Percentiles rank a stretch among this genome's conserved stretches.
These are phyloP conservation scores for Acacia acuminata DNA, from an alignment of 306 rosid genomes.

Conservation along the genomic window DNA sequence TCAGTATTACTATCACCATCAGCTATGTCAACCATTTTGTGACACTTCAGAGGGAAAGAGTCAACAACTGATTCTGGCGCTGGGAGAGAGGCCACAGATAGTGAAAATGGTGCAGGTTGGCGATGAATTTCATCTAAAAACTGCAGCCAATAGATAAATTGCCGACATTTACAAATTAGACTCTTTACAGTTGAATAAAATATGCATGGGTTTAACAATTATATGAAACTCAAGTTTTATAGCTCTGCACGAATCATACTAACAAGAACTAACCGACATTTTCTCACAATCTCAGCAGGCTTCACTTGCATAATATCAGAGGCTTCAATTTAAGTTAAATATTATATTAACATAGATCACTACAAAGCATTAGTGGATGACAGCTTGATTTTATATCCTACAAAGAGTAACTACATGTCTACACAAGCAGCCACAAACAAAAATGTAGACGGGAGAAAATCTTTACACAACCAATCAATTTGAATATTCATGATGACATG, in stretches of 20 bases:
- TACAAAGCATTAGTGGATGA: conserved; percentile 1
- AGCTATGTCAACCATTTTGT: conserved; percentile 51
- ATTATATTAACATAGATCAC: not conserved
- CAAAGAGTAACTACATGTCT: not conserved
- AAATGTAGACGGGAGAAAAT: not conserved
- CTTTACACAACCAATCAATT: conserved; percentile 12
- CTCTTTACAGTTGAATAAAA: conserved; percentile 10
- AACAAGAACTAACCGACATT: not conserved
- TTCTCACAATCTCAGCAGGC: conserved; percentile 10
- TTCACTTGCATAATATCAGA: not conserved
- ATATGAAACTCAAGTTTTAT: conserved; percentile 11
- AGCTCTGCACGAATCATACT: conserved; percentile 21
- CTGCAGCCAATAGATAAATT: conserved; percentile 42
- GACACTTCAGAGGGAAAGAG: conserved; percentile 80
- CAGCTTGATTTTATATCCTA: conserved; percentile 13
- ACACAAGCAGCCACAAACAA: not conserved
- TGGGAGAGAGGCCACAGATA: conserved; percentile 79
- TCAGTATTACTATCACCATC: conserved; percentile 51
- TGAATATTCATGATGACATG: not conserved
- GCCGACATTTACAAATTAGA: conserved; percentile 11
- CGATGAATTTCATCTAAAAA: conserved; percentile 94
- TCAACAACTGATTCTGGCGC: conserved; percentile 91
- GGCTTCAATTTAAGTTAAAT: not conserved
- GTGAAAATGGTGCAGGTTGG: conserved; percentile 75
- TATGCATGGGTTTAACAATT: not conserved